Percentiles rank a stretch among this genome's conserved stretches.
Evolutionary conservation across 176 grass and related monocot genomes (phyloP).

Genomic region (Carex littledalei): DNA sequence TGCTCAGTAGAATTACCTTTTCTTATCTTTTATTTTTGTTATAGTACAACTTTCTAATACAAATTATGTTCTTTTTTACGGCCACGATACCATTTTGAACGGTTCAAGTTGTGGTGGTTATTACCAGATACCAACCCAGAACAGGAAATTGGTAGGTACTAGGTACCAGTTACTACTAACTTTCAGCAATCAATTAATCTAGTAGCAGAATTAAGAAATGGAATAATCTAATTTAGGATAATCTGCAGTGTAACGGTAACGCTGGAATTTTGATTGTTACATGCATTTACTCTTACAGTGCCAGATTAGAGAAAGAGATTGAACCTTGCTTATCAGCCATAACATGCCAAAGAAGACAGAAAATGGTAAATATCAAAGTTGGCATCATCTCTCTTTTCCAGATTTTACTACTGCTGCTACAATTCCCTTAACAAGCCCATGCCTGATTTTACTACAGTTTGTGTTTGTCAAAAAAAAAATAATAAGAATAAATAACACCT

Average conservation of each 20-base stretch:
- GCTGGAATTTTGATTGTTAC: not conserved
- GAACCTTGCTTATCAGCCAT: conserved; percentile 19
- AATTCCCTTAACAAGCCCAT: not conserved
- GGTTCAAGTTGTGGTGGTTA: not conserved
- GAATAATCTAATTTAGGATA: not conserved
- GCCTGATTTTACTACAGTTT: not conserved
- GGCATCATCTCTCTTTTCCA: conserved; percentile 19
- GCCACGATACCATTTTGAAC: not conserved
- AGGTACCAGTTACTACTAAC: not conserved
- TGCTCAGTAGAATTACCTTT: not conserved
- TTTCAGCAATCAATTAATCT: not conserved
- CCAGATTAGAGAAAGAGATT: not conserved
- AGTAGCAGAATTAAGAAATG: not conserved
- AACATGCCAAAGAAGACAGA: conserved; percentile 9
- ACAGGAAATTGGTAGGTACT: not conserved
- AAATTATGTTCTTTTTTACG: not conserved
- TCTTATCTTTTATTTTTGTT: not conserved
- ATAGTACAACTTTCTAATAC: not conserved
- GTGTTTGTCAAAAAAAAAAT: no score
- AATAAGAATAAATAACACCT: not conserved
- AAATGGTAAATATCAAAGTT: conserved; percentile 14
- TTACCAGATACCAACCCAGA: not conserved
- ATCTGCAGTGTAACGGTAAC: not conserved
- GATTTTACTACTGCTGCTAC: not conserved
- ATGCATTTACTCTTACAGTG: not conserved